Conservation (phyloP, 345 rosid species). For the Hypericum androsaemum region DNA sequence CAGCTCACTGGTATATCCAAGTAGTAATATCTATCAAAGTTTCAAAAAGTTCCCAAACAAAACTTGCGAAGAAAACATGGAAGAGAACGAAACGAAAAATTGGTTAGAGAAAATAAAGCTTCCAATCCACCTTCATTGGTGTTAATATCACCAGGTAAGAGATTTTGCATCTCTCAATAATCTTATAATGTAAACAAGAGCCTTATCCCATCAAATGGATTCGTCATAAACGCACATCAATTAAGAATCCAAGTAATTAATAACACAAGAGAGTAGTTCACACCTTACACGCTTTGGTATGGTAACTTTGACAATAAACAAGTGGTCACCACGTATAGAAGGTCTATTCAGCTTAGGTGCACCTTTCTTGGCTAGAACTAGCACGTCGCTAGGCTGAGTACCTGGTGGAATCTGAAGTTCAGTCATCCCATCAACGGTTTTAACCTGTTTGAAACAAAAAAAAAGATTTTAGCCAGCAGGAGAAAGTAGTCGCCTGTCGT, state of each 20-base stretch:
- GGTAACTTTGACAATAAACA: conserved; percentile 66
- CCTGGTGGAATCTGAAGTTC: conserved; percentile 87
- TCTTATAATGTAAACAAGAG: too few species aligned
- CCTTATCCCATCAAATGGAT: too few species aligned
- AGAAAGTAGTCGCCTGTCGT: background rate
- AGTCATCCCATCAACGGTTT: conserved; percentile 77
- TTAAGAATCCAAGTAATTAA: background rate
- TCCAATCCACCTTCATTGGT: too few species aligned
- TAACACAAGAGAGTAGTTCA: conserved; percentile 1
- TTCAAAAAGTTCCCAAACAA: too few species aligned
- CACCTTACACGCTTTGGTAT: conserved; percentile 82
- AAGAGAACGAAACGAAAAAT: too few species aligned
- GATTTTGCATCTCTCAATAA: too few species aligned
- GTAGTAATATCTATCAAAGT: too few species aligned
- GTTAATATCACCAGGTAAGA: too few species aligned
- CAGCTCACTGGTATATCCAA: too few species aligned
- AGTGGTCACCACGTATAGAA: conserved; percentile 95
- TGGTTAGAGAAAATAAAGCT: too few species aligned
- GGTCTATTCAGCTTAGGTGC: conserved; percentile 83
- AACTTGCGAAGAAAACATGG: too few species aligned
- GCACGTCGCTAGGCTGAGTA: conserved; percentile 87
- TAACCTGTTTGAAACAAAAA: conserved; percentile 47
- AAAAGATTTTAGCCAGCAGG: background rate
- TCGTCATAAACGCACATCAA: too few species aligned
- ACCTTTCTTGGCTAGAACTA: conserved; percentile 84